Evolutionary conservation across 495 filamentous ascomycete genomes (phyloP), one percentile per base, ranked within the genome.

Genomic region (Choiromyces venosus): DNA sequence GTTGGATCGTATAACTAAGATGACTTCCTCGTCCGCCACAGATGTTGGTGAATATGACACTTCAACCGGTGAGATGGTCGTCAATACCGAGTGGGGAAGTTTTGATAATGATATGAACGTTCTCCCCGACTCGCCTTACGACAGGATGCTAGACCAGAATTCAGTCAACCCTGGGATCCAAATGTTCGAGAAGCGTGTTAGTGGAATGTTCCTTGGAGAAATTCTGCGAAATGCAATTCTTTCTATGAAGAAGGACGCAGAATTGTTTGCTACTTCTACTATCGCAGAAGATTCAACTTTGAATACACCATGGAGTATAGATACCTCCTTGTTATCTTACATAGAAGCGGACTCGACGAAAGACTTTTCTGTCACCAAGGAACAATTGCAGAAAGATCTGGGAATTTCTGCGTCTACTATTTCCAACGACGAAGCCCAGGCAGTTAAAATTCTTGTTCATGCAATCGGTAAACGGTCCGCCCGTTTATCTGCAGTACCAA

Each of bases 121-220:
- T 66, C 86, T 98, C 65, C 95, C 96, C 25, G 90, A 88, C 80
- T 98, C 95, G 0, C 82, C 87, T 0, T 98, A 94, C 83, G 95
- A 99, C 82, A 83, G 84, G 18, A 86, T 87, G 66, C 86, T 99
- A 46, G 93, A 99, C 84, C 84, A 85, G 70, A 89, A 89, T 35
- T 93, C 89, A 79, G 88, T 92, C 75, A 99, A 99, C 85, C 95
- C 95, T 0, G 95, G 96, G 46, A 89, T 97, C 72, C 95, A 99
- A 83, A 97, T 97, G 91, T 99, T 97, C 84, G 95, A 99, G 85
- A 99, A 99, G 86, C 91, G 95, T 67, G 90, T 99, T 46, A 95
- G 92, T 0, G 95, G 95, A 83, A 99, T 99, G 95, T 99, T 98
- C 86, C 82, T 99, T 33, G 95, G 95, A 70, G 95, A 99, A 82